Base-by-base conservation (phyloP, 2,329 filamentous ascomycete genomes). In the Nemania bipapillata region DNA sequence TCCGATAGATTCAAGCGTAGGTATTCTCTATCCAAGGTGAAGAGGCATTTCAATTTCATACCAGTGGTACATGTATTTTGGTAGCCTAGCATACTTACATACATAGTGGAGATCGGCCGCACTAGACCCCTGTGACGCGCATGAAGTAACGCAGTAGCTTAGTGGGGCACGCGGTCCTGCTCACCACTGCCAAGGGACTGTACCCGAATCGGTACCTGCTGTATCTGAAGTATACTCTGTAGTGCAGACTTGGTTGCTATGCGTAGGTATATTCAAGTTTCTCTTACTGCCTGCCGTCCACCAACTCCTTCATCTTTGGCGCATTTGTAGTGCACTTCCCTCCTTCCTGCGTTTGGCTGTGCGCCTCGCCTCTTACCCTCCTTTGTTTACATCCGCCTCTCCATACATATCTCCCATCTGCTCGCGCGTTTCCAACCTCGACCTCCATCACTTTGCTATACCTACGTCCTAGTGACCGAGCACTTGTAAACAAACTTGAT, bases 121-220 rank as follows among this genome's bases (percentile, higher is more conserved):
- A 22, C 17, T 42, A 47, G 65, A 63, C 65, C 70, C 70, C 70
- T 72, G 70, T 72, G 70, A 68, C 70, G 62, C 68, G 70, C 70
- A 72, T 70, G 54, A 68, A 53, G 57, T 57, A 62, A 49, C 40
- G 42, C 63, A 68, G 66, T 63, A 71, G 63, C 52, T 60, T 50
- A 28, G 69, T 71, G 66, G 69, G 66, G 69, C 56, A 30, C 42
- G n/a, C 49, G 63, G 66, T 69, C 66, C 66, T 58, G 53, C 59
- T 64, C 55, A 53, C 56, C 55, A 56, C 52, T 42, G n/a, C 20
- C 7, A 4, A 17, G 40, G 40, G 37, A 42, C 30, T 35, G 17
- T 22, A 20, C 20, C n/a, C n/a, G n/a, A n/a, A 32, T 32, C 30
- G 26, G 12, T 56, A 28, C 37, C 37, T 54, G 42, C 59, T 55